Conservation (phyloP, 805 yeast species). For the Candida morakotiae region DNA sequence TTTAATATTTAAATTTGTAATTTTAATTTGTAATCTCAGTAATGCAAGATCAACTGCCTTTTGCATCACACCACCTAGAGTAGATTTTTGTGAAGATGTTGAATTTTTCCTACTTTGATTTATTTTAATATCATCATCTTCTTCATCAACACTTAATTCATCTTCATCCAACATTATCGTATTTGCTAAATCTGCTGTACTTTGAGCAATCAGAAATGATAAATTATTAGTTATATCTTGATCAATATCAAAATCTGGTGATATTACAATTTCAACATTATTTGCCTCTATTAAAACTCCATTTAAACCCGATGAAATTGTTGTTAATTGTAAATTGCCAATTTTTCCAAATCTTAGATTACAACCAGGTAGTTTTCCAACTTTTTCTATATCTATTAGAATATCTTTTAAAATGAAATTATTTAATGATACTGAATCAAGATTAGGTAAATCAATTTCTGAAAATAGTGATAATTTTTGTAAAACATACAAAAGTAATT, state of each 20-base stretch:
- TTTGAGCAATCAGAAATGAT: slow-evolving; percentile 58
- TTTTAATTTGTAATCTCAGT: slow-evolving; percentile 51
- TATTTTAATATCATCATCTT: slow-evolving; percentile 10
- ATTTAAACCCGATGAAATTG: slow-evolving; percentile 42
- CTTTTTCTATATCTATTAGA: slow-evolving; percentile 66
- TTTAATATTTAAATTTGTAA: slow-evolving; percentile 44
- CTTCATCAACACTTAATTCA: slow-evolving; percentile 8
- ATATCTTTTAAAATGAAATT: slow-evolving; percentile 53
- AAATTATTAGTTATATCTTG: slow-evolving; percentile 27
- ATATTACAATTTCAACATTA: slow-evolving; percentile 45
- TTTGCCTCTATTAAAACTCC: slow-evolving; percentile 62
- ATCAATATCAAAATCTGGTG: slow-evolving; percentile 29
- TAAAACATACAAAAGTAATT: slow-evolving; percentile 73
- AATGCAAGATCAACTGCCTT: slow-evolving; percentile 66
- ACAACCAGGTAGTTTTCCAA: slow-evolving; percentile 60
- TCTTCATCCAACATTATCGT: slow-evolving; percentile 41
- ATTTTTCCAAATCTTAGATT: slow-evolving; percentile 60
- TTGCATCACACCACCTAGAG: slow-evolving; percentile 54
- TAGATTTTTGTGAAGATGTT: slow-evolving; percentile 21
- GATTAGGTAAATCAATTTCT: slow-evolving; percentile 72
- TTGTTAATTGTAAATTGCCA: slow-evolving; percentile 46
- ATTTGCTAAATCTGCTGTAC: slow-evolving; percentile 71
- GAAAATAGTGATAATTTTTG: slow-evolving; percentile 81
- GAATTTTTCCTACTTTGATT: slow-evolving; percentile 7
- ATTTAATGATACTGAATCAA: slow-evolving; percentile 70